Conservation (phyloP, 768 basidiomycete genomes). For the Hericium rajendrae region DNA sequence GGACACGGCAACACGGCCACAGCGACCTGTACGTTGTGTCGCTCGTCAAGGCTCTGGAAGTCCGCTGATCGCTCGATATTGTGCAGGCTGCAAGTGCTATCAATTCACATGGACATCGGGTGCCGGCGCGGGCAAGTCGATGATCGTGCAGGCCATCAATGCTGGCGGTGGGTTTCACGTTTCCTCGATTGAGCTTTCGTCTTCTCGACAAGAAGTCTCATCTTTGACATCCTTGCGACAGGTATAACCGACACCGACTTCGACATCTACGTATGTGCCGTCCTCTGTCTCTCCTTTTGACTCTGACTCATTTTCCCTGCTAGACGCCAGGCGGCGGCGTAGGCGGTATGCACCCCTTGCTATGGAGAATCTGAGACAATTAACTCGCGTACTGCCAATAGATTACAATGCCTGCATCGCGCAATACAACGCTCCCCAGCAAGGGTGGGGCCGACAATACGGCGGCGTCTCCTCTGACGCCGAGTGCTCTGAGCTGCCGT, state of each 20-base stretch:
- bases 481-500: slow-evolving; percentile 16
- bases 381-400: background rate
- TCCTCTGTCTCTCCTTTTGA: too few relatives aligned
- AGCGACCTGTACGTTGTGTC: slow-evolving; percentile 3
- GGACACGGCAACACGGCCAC: slow-evolving; percentile 14
- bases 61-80: background rate
- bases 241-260: background rate
- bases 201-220: too few relatives aligned
- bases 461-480: slow-evolving; percentile 15
- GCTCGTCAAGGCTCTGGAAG: background rate
- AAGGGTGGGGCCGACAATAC: slow-evolving; percentile 11
- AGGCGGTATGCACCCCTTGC: background rate
- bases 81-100: slow-evolving; percentile 17
- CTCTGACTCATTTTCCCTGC: background rate
- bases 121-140: slow-evolving; percentile 14
- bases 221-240: background rate
- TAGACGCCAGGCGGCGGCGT: background rate
- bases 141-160: slow-evolving; percentile 19
- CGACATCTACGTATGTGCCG: background rate
- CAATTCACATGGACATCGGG: slow-evolving; percentile 20
- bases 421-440: slow-evolving; percentile 14
- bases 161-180: slow-evolving; percentile 11
- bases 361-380: background rate
- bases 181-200: too few relatives aligned
- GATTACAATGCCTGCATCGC: background rate